Conservation (phyloP, 768 basidiomycete genomes). For the Vararia minispora region DNA sequence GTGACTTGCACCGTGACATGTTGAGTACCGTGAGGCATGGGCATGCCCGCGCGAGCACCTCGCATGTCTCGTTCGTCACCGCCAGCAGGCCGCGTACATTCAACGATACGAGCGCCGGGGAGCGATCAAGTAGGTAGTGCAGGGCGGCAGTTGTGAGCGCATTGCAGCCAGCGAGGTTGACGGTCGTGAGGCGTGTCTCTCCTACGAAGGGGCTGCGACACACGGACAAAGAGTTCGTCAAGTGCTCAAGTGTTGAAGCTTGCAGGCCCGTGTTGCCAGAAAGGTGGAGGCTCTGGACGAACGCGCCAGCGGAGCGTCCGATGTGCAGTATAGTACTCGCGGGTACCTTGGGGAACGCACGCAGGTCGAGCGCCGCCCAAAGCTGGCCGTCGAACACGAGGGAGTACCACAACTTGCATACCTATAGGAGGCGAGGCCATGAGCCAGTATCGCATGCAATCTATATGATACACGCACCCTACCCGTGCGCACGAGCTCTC, state of each 20-base stretch:
- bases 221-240: conserved; percentile 45
- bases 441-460: conserved; percentile 1
- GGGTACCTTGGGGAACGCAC: conserved; percentile 47
- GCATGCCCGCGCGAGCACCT: conserved; percentile 49
- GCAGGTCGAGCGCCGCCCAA: conserved; percentile 62
- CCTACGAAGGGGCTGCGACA: conserved; percentile 22
- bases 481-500: conserved; percentile 70
- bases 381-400: conserved; percentile 80
- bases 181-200: conserved; percentile 55
- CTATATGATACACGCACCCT: conserved; percentile 41
- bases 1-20: conserved; percentile 56
- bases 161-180: conserved; percentile 68
- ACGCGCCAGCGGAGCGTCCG: conserved; percentile 45
- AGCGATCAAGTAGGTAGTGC: conserved; percentile 56
- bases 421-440: conserved; percentile 30
- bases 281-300: conserved; percentile 50
- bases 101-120: conserved; percentile 45
- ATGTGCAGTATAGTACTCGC: conserved; percentile 40
- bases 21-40: conserved; percentile 49
- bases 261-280: conserved; percentile 46
- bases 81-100: conserved; percentile 56
- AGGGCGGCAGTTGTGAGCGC: conserved; percentile 55
- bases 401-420: conserved; percentile 65
- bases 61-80: conserved; percentile 68
- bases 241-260: conserved; percentile 35